Percentiles rank a stretch among this genome's conserved stretches.
phyloP scores from a whole-genome alignment of 371 early-diverging fungal genomes.

The Saksenaea oblongispora region DNA sequence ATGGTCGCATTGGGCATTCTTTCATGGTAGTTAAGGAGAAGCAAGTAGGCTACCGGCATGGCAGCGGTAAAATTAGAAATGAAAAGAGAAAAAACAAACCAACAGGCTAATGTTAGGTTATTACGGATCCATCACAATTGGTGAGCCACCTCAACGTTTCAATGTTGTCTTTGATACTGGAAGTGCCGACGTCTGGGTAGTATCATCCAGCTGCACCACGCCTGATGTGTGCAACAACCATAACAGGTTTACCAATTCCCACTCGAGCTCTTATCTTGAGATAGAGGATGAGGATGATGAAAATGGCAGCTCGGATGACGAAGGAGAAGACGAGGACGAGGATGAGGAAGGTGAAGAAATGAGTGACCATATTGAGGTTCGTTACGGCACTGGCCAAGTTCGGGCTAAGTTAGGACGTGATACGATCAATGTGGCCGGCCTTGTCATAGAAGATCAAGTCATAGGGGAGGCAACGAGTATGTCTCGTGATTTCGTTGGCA shows the following conservation, averaged over 20 bases:
- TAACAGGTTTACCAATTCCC: conserved; percentile 14
- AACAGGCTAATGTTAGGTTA: conserved; percentile 39
- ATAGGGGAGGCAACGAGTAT: conserved; percentile 59
- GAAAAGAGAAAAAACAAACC: neutral
- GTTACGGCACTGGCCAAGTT: conserved; percentile 70
- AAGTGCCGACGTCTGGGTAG: conserved; percentile 85
- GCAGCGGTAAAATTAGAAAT: conserved; percentile 34
- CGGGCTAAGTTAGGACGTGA: conserved; percentile 51
- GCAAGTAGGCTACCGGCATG: conserved; percentile 40
- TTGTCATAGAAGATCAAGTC: conserved; percentile 41
- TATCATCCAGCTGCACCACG: conserved; percentile 83
- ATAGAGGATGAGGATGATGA: conserved; percentile 5
- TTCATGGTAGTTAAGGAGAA: conserved; percentile 25
- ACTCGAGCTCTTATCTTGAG: conserved; percentile 12
- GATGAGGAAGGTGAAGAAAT: conserved; percentile 9
- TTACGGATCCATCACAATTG: conserved; percentile 62
- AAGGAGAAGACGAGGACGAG: conserved; percentile 6
- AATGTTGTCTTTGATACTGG: conserved; percentile 79
- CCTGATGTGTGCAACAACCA: conserved; percentile 54
- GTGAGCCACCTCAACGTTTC: conserved; percentile 70
- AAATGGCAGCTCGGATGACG: neutral
- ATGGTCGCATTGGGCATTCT: neutral
- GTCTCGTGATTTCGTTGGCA: conserved; percentile 56
- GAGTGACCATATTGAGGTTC: conserved; percentile 42
- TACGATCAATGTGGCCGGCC: conserved; percentile 49